A percentile compares a stretch with the other conserved stretches of the same genome.
Conservation (phyloP, 129 eudicot species). For the Centrapalus pauciflorus region DNA sequence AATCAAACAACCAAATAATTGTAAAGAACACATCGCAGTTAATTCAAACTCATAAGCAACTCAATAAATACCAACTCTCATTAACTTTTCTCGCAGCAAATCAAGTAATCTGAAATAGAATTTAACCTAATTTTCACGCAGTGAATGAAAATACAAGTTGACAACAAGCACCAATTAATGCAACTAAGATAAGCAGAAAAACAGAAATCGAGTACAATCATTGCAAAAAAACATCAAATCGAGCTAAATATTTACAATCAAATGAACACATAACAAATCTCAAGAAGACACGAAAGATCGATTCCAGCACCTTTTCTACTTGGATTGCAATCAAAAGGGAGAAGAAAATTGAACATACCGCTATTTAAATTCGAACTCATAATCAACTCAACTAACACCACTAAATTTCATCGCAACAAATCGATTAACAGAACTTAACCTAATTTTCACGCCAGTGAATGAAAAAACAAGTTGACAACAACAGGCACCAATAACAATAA, state of each 20-base stretch:
- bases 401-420: neutral
- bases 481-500: no score
- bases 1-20: conserved; percentile 13
- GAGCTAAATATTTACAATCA: neutral
- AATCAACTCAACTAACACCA: neutral
- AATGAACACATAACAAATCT: conserved; percentile 21
- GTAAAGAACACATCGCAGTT: neutral
- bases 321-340: neutral
- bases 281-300: neutral
- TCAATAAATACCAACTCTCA: neutral
- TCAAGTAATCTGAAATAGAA: neutral
- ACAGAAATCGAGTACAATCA: neutral
- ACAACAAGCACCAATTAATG: neutral
- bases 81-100: neutral
- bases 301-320: neutral
- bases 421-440: neutral
- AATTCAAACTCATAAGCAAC: neutral
- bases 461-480: neutral
- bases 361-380: neutral
- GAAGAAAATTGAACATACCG: neutral
- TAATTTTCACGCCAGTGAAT: conserved; percentile 3
- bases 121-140: conserved; percentile 9
- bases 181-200: neutral
- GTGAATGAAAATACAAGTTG: neutral
- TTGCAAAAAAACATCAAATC: neutral